These are phyloP conservation scores for Larix kaempferi DNA, from an alignment of 75 land plant species.

Conservation along the genomic window DNA sequence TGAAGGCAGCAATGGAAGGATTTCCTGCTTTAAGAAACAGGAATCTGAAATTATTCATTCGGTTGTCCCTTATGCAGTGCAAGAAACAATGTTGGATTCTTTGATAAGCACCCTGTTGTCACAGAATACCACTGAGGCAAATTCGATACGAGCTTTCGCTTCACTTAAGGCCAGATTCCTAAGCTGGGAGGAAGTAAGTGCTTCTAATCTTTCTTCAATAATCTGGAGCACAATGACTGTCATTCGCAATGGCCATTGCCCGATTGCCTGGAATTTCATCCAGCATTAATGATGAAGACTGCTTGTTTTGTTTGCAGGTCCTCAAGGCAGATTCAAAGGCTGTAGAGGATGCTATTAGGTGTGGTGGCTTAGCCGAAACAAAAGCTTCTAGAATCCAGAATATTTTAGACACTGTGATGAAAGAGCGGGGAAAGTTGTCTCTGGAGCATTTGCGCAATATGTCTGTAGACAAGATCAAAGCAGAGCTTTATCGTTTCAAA, in stretches of 20 bases:
- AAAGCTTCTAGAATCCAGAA: constrained; percentile 62
- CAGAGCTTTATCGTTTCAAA: constrained; percentile 71
- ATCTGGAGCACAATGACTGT: neutral
- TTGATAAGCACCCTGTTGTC: constrained; percentile 58
- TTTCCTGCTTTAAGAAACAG: neutral
- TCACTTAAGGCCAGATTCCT: constrained; percentile 63
- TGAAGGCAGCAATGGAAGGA: constrained; percentile 2
- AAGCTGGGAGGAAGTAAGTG: constrained; percentile 65
- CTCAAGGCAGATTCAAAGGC: constrained; percentile 55
- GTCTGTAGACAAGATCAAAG: constrained; percentile 63
- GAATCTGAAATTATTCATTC: neutral
- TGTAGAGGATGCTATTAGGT: constrained; percentile 75
- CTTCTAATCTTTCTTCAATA: neutral
- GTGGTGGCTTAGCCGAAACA: constrained; percentile 80
- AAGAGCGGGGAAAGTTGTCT: constrained; percentile 65
- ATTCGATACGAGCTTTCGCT: constrained; percentile 62
- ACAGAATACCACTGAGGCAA: constrained; percentile 78
- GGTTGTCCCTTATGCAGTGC: neutral
- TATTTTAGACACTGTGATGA: constrained; percentile 43
- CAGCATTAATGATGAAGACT: neutral
- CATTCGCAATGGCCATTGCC: neutral
- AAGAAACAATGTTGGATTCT: constrained; percentile 63
- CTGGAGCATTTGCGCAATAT: constrained; percentile 66
- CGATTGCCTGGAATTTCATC: neutral
- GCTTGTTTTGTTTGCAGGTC: constrained; percentile 34